Conservation (phyloP, 768 basidiomycete species). For the Naematelia aurantialba region DNA sequence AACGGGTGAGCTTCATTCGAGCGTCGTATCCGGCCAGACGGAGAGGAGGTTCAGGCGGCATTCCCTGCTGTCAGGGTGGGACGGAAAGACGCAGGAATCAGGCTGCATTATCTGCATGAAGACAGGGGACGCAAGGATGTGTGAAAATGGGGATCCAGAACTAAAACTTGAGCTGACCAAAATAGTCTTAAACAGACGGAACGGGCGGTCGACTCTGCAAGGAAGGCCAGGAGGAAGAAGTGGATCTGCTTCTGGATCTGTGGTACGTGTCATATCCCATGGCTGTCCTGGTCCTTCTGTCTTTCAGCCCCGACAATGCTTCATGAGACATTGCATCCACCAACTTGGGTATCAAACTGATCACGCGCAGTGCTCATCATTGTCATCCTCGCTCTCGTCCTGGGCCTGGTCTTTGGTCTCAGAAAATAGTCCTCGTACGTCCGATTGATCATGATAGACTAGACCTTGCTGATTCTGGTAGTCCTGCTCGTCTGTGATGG, state of each 20-base stretch:
- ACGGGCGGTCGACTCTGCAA: conserved; percentile 79
- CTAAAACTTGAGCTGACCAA: conserved; percentile 1
- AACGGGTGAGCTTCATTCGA: conserved; percentile 60
- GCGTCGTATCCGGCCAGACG: not conserved
- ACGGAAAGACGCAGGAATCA: too few species aligned
- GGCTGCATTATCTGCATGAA: too few species aligned
- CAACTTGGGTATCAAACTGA: not conserved
- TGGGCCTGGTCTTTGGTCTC: conserved; percentile 8
- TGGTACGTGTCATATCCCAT: conserved; percentile 23
- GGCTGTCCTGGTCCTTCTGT: not conserved
- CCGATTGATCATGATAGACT: not conserved
- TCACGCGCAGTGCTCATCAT: conserved; percentile 14
- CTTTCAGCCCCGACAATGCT: too few species aligned
- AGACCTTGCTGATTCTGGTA: not conserved
- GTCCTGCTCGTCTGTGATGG: too few species aligned
- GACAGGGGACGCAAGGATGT: too few species aligned
- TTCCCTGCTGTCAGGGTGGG: too few species aligned
- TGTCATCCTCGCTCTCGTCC: conserved; percentile 1
- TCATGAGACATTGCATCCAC: not conserved
- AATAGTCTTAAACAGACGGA: conserved; percentile 73
- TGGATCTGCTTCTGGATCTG: conserved; percentile 80
- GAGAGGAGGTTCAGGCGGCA: not conserved
- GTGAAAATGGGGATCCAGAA: too few species aligned
- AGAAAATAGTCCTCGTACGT: conserved; percentile 1
- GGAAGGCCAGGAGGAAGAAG: conserved; percentile 86